Evolutionary conservation across 352 stramenopile species (phyloP), one percentile per base, ranked within the genome.

Genomic region (Nothophytophthora sp.): DNA sequence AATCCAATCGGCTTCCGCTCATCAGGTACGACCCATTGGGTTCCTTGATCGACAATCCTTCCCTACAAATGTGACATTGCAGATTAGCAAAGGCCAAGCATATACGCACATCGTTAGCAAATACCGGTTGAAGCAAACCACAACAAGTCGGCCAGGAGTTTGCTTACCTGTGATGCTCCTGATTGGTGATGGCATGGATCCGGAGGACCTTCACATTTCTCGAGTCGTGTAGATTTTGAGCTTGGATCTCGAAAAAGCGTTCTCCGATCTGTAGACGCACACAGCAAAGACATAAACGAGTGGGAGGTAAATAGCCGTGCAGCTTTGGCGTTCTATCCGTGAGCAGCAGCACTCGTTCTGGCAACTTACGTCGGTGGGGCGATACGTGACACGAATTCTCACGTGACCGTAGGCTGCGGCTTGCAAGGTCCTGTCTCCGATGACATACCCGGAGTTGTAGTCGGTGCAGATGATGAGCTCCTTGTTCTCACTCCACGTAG

Each of bases 1-100:
- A 96, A 67, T 96, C 84, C 38, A 96, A 53, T 29, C 89, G 85
- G 60, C 85, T 94, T 15, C 86, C 86, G 46, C 85, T 95, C 81
- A 90, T 92, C 1, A 96, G 54, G 34, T 84, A 92, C 33, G 83
- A 92, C 29, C 84, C 84, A 47, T 54, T 90, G 1, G 83, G 75
- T 34, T 95, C 85, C 60, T 92, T 91, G 45, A 96, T 93, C 3
- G 82, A 92, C 16, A 96, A 25, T 19, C 86, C 86, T 54, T 96
- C 86, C 49, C 86, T 95, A 50, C n/a, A 55, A 19, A 42, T 41
- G 33, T 39, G 2, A 29, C 16, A 32, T 30, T 25, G 41, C 19
- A 9, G 42, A 22, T 46, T 19, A 47, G 23, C 16, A 34, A 15
- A 35, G 4, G 9, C 9, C 16, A 10, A 16, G 33, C 25, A 33